phyloP scores from a whole-genome alignment of 306 rosid species.

The Cucurbita maxima region DNA sequence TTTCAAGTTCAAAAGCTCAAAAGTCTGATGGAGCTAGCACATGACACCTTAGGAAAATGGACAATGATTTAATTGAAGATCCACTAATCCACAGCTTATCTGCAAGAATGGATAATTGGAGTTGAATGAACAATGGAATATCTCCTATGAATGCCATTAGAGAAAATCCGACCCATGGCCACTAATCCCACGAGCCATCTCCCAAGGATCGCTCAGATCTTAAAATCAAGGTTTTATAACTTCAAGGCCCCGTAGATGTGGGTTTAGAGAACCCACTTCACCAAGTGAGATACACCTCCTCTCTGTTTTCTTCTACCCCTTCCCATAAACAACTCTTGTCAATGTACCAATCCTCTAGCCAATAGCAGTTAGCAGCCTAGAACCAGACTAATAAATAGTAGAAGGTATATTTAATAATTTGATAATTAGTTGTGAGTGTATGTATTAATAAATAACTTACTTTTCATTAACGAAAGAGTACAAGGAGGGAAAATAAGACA shows the following conservation, averaged over 20 bases:
- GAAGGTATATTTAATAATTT: background rate
- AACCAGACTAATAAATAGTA: background rate
- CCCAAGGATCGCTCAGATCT: background rate
- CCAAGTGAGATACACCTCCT: background rate
- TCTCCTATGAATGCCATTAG: background rate
- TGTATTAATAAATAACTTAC: background rate
- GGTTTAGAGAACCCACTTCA: background rate
- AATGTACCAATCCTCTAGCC: background rate
- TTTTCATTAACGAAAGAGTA: constrained; percentile 1
- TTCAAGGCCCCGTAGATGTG: background rate
- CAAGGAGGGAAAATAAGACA: constrained; percentile 3
- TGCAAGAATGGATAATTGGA: background rate
- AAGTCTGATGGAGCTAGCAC: background rate
- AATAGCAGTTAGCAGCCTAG: background rate
- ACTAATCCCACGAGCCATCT: background rate
- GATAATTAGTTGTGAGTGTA: background rate
- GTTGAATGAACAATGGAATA: background rate
- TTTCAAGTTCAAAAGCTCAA: background rate
- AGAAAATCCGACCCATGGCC: background rate
- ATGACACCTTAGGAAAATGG: background rate
- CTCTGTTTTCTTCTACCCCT: background rate
- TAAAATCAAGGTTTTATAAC: background rate
- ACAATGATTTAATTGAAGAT: background rate
- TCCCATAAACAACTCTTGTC: background rate
- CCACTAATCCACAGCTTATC: background rate